Base-by-base conservation (phyloP, 2,329 filamentous ascomycete genomes). In the Nemania sp. region DNA sequence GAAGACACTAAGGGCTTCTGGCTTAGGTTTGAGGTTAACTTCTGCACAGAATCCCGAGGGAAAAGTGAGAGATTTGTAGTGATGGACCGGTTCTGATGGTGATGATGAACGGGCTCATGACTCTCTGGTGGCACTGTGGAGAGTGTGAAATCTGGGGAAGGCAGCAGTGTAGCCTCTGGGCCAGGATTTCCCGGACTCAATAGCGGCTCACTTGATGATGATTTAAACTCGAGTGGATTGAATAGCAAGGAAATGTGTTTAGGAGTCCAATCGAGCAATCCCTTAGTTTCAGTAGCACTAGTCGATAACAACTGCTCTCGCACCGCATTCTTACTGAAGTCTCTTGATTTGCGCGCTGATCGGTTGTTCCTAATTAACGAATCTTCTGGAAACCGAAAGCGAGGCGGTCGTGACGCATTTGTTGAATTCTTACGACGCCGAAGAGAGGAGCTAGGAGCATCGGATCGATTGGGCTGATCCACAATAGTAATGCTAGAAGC, bases 301-400 rank as follows among this genome's bases (percentile, higher is more conserved):
- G 59, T 50, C 47, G 11, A 35, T 10, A 49, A 35, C 18, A 57
- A 54, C 15, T 46, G 51, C 25, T 64, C 55, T 17, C 12, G 46
- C 13, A 37, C 40, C 13, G 17, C 17, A 25, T 32, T 46, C 11
- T 40, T 45, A 32, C 42, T 52, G 15, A 25, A 20, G 11, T 47
- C 49, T 20, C 13, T 53, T 13, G 46, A 62, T 51, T 45, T 60
- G 20, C 45, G 52, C 29, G 56, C 37, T 9, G 55, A 39, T 51
- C 63, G 60, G 34, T 63, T 42, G 13, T 61, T 61, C 18, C 54
- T 65, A 48, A 69, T 68, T 2, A 71, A 55, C 11, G 64, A 64
- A 57, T 72, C 67, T 54, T 72, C 70, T 5, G 70, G 70, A 50
- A 73, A 73, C 49, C 63, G 67, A 56, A 71, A 72, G 7, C 53